A percentile compares a stretch with the other conserved stretches of the same genome.
Conservation (phyloP, 2,329 filamentous ascomycete species). For the Penicillium sp. region DNA sequence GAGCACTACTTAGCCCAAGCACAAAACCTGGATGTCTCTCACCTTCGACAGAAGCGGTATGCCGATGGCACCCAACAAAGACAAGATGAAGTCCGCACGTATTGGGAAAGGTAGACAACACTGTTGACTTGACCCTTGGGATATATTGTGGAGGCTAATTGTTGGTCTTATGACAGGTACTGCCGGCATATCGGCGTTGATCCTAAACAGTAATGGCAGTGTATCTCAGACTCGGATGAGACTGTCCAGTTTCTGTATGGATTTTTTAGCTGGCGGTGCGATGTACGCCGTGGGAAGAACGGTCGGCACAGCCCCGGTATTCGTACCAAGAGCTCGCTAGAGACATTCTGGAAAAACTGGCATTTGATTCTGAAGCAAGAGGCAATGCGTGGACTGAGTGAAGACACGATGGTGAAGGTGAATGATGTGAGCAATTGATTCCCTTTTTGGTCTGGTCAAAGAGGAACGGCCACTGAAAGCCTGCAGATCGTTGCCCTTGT, state of each 20-base stretch:
- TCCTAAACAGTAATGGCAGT: constrained; percentile 15
- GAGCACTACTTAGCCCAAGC: constrained; percentile 26
- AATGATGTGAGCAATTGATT: constrained; percentile 22
- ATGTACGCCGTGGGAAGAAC: constrained; percentile 15
- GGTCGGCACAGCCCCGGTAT: constrained; percentile 10
- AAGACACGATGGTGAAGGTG: constrained; percentile 22
- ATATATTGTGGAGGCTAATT: too few species aligned
- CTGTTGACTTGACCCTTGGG: too few species aligned
- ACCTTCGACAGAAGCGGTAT: constrained; percentile 29
- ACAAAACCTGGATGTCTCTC: constrained; percentile 25
- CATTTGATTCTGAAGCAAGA: constrained; percentile 25
- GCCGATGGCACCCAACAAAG: constrained; percentile 21
- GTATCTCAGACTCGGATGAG: constrained; percentile 28
- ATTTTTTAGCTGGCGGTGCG: constrained; percentile 24
- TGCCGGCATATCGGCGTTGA: constrained; percentile 18
- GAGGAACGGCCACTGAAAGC: constrained; percentile 9
- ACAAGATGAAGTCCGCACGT: constrained; percentile 27
- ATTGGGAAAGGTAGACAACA: constrained; percentile 28
- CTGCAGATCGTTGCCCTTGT: constrained; percentile 28
- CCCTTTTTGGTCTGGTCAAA: not conserved
- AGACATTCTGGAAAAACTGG: constrained; percentile 28
- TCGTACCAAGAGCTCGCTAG: constrained; percentile 19
- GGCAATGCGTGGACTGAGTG: constrained; percentile 12
- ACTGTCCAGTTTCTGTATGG: constrained; percentile 28
- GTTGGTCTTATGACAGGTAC: constrained; percentile 18